Evolutionary conservation across 1,139 yeast genomes (phyloP), one percentile per base, ranked within the genome.

Genomic region (Suhomyces wounanorum): DNA sequence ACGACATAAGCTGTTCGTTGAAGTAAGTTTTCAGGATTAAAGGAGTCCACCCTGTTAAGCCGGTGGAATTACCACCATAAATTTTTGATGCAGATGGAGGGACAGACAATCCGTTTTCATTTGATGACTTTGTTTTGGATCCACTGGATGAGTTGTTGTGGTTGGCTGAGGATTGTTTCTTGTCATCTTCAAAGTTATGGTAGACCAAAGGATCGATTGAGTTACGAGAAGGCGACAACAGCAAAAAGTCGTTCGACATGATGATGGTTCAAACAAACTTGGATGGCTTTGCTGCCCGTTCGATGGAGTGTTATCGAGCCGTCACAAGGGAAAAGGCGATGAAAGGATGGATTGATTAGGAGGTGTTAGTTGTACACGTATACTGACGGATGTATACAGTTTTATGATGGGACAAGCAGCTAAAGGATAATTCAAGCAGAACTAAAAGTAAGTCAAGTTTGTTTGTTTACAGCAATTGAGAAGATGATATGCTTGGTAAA

Each of bases 11-110:
- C 53, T 69, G 73, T 39, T 74, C 79, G 48, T 67, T 70, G 53
- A 62, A 68, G 52, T 72, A 63, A 1, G 79, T 73, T 48, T 73
- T 74, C 9, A 75, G 68, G 6, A 75, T 68, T 14, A 75, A 60
- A 3, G 81, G 81, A 6, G 81, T 75, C 80, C 80, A 76, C 1
- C 79, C 78, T 1, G 75, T 61, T 48, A 70, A 57, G 47, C 61
- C 63, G 3, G 68, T 40, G 18, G 60, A 47, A 47, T 48, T 54
- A n/a, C 44, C 45, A 56, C 56, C 53, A 43, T 55, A 52, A 30
- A 57, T 52, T 52, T 65, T 66, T 17, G 69, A 60, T 5, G 70
- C 70, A 3, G 72, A 67, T 0, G 73, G 70, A 5, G 73, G 69
- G 26, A 60, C 55, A 11, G 63, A 49, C 5, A 55, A 38, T 49